Percentiles rank a stretch among this genome's conserved stretches.
Conservation (phyloP, 2,329 filamentous ascomycete genomes). For the Trichoderma polysporum region DNA sequence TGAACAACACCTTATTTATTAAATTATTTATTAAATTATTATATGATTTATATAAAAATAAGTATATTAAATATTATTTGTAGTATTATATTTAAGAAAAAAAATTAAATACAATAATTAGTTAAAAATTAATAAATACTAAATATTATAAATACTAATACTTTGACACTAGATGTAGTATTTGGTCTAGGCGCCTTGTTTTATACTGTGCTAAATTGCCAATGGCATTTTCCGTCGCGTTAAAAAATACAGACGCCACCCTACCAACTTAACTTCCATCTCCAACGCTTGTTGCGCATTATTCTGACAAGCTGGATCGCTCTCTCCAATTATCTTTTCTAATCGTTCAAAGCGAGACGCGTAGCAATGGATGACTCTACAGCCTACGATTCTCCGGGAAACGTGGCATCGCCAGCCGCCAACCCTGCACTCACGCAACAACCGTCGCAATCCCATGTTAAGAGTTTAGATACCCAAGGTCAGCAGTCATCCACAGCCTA, state of each 20-base stretch:
- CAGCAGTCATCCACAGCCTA: conserved; percentile 21
- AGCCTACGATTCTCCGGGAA: conserved; percentile 58
- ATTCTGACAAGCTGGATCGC: background rate
- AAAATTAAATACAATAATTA: no score
- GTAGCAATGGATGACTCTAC: conserved; percentile 57
- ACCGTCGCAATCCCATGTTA: conserved; percentile 47
- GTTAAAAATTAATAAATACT: no score
- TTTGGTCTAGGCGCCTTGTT: background rate
- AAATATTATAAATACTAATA: background rate
- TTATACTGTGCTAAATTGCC: background rate
- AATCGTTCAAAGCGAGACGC: conserved; percentile 7
- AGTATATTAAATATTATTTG: no score
- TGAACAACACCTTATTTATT: no score
- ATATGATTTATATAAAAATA: no score
- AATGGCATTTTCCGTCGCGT: conserved; percentile 11
- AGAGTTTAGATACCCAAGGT: conserved; percentile 49
- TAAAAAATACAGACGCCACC: conserved; percentile 12
- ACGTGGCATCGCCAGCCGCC: conserved; percentile 55
- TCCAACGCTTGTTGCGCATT: conserved; percentile 13
- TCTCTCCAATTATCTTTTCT: background rate
- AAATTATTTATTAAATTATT: no score
- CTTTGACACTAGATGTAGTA: background rate
- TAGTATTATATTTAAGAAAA: no score
- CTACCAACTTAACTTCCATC: background rate
- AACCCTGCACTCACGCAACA: conserved; percentile 58